These are phyloP conservation scores for Tetrapyrgos nigripes DNA, from an alignment of 1,284 basidiomycete genomes.

Conservation along the genomic window DNA sequence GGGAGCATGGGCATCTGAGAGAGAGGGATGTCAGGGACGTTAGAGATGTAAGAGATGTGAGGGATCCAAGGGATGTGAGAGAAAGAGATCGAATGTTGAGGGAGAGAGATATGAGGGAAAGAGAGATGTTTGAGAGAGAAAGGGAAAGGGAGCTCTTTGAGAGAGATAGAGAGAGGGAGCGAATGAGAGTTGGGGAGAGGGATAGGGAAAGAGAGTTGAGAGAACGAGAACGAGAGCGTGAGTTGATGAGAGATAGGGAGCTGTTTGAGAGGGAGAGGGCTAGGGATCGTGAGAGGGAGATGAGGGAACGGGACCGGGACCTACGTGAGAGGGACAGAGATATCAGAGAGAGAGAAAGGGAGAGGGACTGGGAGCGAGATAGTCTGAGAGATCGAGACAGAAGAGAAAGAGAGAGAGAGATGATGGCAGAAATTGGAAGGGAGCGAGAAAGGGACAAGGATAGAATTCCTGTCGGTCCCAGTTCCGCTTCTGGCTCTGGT, in stretches of 20 bases:
- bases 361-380: slow-evolving; percentile 19
- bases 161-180: slow-evolving; percentile 23
- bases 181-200: slow-evolving; percentile 25
- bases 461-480: slow-evolving; percentile 6
- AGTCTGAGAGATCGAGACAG: slow-evolving; percentile 12
- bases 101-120: neutral
- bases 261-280: neutral
- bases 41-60: slow-evolving; percentile 6
- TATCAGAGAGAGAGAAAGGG: neutral
- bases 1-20: slow-evolving; percentile 11
- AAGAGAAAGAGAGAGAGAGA: slow-evolving; percentile 7
- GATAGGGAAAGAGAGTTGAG: slow-evolving; percentile 8
- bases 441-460: slow-evolving; percentile 15
- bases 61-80: slow-evolving; percentile 22
- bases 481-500: too few species aligned
- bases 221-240: slow-evolving; percentile 13
- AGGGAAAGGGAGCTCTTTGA: slow-evolving; percentile 11
- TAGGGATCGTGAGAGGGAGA: slow-evolving; percentile 16
- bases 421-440: slow-evolving; percentile 13
- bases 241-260: neutral
- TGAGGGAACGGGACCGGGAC: slow-evolving; percentile 21
- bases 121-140: slow-evolving; percentile 16
- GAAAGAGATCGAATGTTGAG: slow-evolving; percentile 2
- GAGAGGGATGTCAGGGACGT: slow-evolving; percentile 11
- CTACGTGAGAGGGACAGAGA: slow-evolving; percentile 24